phyloP scores from a whole-genome alignment of 2,329 filamentous ascomycete species.

The Colletotrichum godetiae region DNA sequence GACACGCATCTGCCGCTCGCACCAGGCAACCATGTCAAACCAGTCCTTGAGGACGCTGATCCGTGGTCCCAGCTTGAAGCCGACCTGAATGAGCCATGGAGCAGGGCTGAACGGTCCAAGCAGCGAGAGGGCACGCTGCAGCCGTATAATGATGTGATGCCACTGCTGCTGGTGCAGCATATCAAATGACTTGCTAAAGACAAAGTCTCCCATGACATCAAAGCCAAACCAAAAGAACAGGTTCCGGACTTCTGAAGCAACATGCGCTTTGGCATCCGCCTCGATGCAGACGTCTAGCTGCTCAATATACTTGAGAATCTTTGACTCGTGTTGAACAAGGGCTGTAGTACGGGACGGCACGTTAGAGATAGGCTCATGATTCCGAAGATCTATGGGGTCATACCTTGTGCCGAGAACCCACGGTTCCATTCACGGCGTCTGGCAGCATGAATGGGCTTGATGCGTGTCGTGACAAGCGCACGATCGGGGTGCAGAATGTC shows the following conservation, averaged over 20 bases:
- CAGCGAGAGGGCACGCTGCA: slow-evolving; percentile 42
- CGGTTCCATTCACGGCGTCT: slow-evolving; percentile 40
- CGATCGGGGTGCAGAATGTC: slow-evolving; percentile 39
- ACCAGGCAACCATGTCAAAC: slow-evolving; percentile 39
- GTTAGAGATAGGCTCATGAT: slow-evolving; percentile 17
- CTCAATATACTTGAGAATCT: slow-evolving; percentile 36
- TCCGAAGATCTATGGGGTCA: slow-evolving; percentile 8
- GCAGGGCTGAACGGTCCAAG: slow-evolving; percentile 44
- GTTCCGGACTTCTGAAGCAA: slow-evolving; percentile 36
- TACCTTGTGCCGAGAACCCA: slow-evolving; percentile 39
- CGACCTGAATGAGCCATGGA: slow-evolving; percentile 42
- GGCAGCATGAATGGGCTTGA: slow-evolving; percentile 38
- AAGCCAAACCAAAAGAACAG: slow-evolving; percentile 45
- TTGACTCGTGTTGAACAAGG: slow-evolving; percentile 34
- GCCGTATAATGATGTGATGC: slow-evolving; percentile 41
- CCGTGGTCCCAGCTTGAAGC: slow-evolving; percentile 36
- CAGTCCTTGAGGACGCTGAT: slow-evolving; percentile 39
- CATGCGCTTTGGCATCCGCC: slow-evolving; percentile 29
- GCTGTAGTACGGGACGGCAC: slow-evolving; percentile 28
- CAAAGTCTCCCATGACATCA: slow-evolving; percentile 50
- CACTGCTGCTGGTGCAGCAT: slow-evolving; percentile 44
- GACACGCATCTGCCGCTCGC: slow-evolving; percentile 34
- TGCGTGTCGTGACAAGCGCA: slow-evolving; percentile 38
- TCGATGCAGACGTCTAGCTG: slow-evolving; percentile 37
- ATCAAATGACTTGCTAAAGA: slow-evolving; percentile 48